These are phyloP conservation scores for Phytopythium vexans DNA, from an alignment of 352 stramenopile species.

Conservation along the genomic window DNA sequence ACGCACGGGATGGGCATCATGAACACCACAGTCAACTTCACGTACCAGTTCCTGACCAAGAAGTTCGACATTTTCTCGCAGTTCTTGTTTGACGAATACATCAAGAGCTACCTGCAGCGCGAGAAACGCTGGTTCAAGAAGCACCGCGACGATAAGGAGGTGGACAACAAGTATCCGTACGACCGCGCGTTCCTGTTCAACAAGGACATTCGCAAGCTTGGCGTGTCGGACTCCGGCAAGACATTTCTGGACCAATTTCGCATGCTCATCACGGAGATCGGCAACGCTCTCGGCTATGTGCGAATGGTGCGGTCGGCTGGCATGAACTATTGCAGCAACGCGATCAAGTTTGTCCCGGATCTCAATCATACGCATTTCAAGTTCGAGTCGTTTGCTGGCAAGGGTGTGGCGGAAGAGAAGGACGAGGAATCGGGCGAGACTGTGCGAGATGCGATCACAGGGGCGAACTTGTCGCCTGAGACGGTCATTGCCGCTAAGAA, in stretches of 20 bases:
- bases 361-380: slow-evolving; percentile 86
- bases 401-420: slow-evolving; percentile 52
- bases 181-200: slow-evolving; percentile 90
- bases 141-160: slow-evolving; percentile 82
- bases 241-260: slow-evolving; percentile 91
- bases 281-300: slow-evolving; percentile 92
- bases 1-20: slow-evolving; percentile 96
- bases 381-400: slow-evolving; percentile 68
- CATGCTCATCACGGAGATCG: slow-evolving; percentile 91
- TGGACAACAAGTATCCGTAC: slow-evolving; percentile 94
- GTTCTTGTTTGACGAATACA: slow-evolving; percentile 94
- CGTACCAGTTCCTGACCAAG: slow-evolving; percentile 92
- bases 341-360: slow-evolving; percentile 91
- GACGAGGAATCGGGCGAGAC: slow-evolving; percentile 56
- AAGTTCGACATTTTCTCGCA: slow-evolving; percentile 91
- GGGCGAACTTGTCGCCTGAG: slow-evolving; percentile 70
- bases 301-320: slow-evolving; percentile 91
- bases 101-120: slow-evolving; percentile 91
- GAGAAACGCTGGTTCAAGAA: slow-evolving; percentile 94
- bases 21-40: slow-evolving; percentile 95
- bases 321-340: slow-evolving; percentile 92
- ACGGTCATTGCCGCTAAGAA: slow-evolving; percentile 84
- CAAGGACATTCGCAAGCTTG: slow-evolving; percentile 87
- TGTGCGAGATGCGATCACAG: slow-evolving; percentile 37
- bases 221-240: slow-evolving; percentile 80